These are phyloP conservation scores for Calocybe gangraenosa DNA, from an alignment of 768 basidiomycete genomes.

Conservation along the genomic window DNA sequence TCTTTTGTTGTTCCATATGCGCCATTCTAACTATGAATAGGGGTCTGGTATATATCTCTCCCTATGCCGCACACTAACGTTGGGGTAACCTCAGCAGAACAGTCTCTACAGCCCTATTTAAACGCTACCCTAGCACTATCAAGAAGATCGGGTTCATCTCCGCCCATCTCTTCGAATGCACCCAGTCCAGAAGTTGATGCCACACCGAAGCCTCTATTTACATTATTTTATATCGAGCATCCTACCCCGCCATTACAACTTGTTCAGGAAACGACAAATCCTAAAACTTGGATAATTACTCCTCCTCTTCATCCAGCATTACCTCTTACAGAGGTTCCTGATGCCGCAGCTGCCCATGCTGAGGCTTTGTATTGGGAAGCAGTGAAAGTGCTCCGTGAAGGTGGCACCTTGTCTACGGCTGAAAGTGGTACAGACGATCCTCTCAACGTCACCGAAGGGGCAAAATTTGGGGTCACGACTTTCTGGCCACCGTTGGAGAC, in stretches of 20 bases:
- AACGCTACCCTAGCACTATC: slow-evolving; percentile 36
- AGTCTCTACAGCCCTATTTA: slow-evolving; percentile 55
- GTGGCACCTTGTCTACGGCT: not conserved
- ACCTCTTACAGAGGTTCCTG: slow-evolving; percentile 48
- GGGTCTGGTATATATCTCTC: slow-evolving; percentile 55
- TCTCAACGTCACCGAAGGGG: too few relatives aligned
- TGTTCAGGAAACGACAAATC: not conserved
- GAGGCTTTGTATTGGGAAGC: slow-evolving; percentile 54
- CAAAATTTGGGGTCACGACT: slow-evolving; percentile 4
- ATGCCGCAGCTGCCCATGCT: slow-evolving; percentile 52
- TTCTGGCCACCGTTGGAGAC: slow-evolving; percentile 18
- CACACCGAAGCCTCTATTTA: slow-evolving; percentile 41
- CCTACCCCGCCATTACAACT: slow-evolving; percentile 1
- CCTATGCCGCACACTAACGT: slow-evolving; percentile 30
- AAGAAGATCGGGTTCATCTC: not conserved
- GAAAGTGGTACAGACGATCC: not conserved
- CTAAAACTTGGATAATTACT: slow-evolving; percentile 16
- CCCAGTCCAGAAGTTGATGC: not conserved
- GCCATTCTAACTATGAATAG: slow-evolving; percentile 29
- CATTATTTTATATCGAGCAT: slow-evolving; percentile 52
- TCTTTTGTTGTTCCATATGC: slow-evolving; percentile 2
- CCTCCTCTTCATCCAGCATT: slow-evolving; percentile 27
- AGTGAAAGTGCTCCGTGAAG: slow-evolving; percentile 22
- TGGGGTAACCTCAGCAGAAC: slow-evolving; percentile 28
- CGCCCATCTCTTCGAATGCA: slow-evolving; percentile 7